Evolutionary conservation across 345 rosid species (phyloP).

Genomic region (Salix exigua): DNA sequence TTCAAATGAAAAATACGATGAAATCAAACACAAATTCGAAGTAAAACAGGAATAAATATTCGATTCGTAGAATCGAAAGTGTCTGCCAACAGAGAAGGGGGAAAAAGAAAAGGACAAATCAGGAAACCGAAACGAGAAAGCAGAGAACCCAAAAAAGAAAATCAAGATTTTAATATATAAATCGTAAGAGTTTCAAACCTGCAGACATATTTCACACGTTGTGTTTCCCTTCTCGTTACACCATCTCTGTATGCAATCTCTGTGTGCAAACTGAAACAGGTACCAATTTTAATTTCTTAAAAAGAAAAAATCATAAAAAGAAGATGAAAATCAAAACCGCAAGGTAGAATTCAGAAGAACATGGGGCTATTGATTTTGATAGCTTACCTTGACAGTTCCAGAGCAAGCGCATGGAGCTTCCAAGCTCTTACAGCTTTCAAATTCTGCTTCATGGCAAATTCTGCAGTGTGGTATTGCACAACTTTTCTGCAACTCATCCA

Average conservation of each 20-base stretch:
- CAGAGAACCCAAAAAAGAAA: not conserved
- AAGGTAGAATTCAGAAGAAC: not conserved
- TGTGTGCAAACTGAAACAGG: constrained; percentile 61
- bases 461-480: constrained; percentile 48
- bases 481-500: constrained; percentile 42
- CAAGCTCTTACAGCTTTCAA: constrained; percentile 53
- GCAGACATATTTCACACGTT: constrained; percentile 89
- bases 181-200: constrained; percentile 39
- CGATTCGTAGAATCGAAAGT: not conserved
- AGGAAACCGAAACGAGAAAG: not conserved
- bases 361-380: not conserved
- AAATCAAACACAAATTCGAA: not conserved
- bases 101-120: not conserved
- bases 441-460: constrained; percentile 84
- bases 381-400: constrained; percentile 76
- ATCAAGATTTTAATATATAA: not conserved
- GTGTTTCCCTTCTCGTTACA: constrained; percentile 96
- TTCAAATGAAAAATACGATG: not conserved
- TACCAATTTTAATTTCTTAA: not conserved
- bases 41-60: not conserved
- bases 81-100: not conserved
- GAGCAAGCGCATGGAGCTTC: constrained; percentile 97
- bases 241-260: constrained; percentile 98
- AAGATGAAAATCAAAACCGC: not conserved
- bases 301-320: not conserved